These are phyloP conservation scores for Lipomyces mesembrius DNA, from an alignment of 805 yeast species.

Conservation along the genomic window DNA sequence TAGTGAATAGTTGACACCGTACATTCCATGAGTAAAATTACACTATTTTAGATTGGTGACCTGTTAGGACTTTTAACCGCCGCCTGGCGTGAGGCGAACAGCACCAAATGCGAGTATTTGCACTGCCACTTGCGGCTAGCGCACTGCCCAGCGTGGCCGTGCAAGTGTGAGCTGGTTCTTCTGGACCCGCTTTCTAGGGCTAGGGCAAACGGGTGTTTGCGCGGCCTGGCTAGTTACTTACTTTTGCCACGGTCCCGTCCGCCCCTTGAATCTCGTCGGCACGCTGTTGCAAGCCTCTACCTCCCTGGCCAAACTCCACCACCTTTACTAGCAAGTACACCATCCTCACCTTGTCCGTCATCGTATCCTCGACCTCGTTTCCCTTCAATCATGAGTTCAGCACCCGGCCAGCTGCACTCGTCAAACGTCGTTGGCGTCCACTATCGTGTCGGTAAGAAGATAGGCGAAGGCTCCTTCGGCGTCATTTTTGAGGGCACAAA, in stretches of 20 bases:
- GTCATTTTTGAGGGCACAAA: slow-evolving; percentile 95
- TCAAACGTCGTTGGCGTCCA: slow-evolving; percentile 88
- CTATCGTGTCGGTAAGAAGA: slow-evolving; percentile 94
- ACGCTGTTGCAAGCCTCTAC: slow-evolving; percentile 5
- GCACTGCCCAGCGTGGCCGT: background rate
- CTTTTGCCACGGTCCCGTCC: background rate
- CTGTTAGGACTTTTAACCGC: background rate
- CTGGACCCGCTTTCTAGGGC: background rate
- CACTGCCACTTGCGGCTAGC: slow-evolving; percentile 1
- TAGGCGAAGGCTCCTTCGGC: slow-evolving; percentile 98
- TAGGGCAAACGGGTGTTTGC: background rate
- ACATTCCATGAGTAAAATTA: too few relatives aligned
- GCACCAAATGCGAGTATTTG: too few relatives aligned
- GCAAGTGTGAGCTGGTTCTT: background rate
- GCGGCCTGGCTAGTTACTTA: too few relatives aligned
- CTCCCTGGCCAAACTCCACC: background rate
- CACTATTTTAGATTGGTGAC: too few relatives aligned
- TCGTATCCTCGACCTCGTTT: slow-evolving; percentile 12
- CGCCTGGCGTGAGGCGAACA: background rate
- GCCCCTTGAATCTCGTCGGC: background rate
- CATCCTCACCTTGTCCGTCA: background rate
- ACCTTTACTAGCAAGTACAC: background rate
- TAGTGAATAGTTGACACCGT: too few relatives aligned
- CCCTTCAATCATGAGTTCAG: slow-evolving; percentile 31
- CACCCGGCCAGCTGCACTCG: slow-evolving; percentile 45